Conservation (phyloP, 1,284 basidiomycete species). For the Tremellales sp. region DNA sequence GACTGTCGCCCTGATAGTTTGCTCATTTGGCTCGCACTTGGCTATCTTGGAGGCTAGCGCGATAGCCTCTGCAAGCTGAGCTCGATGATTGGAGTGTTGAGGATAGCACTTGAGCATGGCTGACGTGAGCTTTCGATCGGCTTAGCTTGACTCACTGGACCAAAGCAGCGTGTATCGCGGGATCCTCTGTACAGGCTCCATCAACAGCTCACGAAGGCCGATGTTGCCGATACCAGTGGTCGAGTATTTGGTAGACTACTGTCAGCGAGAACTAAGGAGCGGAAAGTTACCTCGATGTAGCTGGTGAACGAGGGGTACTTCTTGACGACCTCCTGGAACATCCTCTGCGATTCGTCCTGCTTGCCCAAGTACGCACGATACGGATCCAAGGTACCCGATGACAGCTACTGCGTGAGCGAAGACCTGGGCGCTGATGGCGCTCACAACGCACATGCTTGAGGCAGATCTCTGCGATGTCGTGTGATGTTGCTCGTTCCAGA, state of each 20-base stretch:
- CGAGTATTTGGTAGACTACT: slow-evolving; percentile 81
- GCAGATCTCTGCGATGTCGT: slow-evolving; percentile 77
- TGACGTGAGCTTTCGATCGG: slow-evolving; percentile 19
- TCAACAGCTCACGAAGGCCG: slow-evolving; percentile 87
- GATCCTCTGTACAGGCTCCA: slow-evolving; percentile 99
- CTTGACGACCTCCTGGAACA: slow-evolving; percentile 76
- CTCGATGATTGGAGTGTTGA: slow-evolving; percentile 68
- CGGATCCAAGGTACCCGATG: slow-evolving; percentile 69
- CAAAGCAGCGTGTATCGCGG: slow-evolving; percentile 93
- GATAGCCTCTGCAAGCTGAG: slow-evolving; percentile 77
- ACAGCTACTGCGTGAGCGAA: not conserved
- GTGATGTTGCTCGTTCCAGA: slow-evolving; percentile 65
- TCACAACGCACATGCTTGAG: slow-evolving; percentile 63
- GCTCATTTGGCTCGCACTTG: slow-evolving; percentile 83
- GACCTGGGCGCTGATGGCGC: no score
- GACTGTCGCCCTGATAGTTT: slow-evolving; percentile 81
- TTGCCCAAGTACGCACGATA: slow-evolving; percentile 89
- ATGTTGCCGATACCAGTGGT: slow-evolving; percentile 75
- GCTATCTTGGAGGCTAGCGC: slow-evolving; percentile 88
- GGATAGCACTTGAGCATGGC: slow-evolving; percentile 83
- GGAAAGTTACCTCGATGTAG: slow-evolving; percentile 70
- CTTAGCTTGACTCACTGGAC: slow-evolving; percentile 54
- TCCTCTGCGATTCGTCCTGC: slow-evolving; percentile 85
- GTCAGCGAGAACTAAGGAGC: slow-evolving; percentile 1
- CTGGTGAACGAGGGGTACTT: slow-evolving; percentile 70